phyloP scores from a whole-genome alignment of 257 asterid species.

The Lavandula angustifolia region DNA sequence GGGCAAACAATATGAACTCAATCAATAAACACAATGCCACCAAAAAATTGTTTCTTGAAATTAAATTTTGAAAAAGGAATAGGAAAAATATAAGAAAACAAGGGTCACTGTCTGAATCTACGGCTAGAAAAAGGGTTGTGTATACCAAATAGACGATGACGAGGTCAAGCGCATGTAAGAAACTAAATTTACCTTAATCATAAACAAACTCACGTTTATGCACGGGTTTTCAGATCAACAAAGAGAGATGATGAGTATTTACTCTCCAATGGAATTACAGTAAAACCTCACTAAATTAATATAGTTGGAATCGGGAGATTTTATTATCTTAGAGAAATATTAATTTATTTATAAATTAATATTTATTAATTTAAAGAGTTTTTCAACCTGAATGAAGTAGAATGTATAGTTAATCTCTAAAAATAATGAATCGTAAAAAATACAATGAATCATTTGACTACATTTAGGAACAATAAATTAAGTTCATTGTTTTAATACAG shows the following conservation, averaged over 20 bases:
- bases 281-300: too few relatives aligned
- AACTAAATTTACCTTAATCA: slow-evolving; percentile 1
- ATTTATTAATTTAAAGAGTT: too few relatives aligned
- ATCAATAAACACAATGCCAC: background rate
- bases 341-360: too few relatives aligned
- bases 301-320: too few relatives aligned
- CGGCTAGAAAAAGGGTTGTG: slow-evolving; percentile 31
- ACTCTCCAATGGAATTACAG: too few relatives aligned
- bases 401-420: too few relatives aligned
- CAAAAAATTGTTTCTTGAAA: slow-evolving; percentile 15
- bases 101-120: slow-evolving; percentile 9
- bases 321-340: too few relatives aligned
- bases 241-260: background rate
- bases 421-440: too few relatives aligned
- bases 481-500: too few relatives aligned
- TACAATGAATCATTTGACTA: too few relatives aligned
- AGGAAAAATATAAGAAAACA: background rate
- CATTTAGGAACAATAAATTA: too few relatives aligned
- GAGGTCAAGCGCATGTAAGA: slow-evolving; percentile 7
- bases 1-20: background rate
- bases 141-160: slow-evolving; percentile 20
- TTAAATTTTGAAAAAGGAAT: slow-evolving; percentile 8
- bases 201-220: background rate
- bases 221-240: slow-evolving; percentile 31
- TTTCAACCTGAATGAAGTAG: too few relatives aligned